Base-by-base conservation (phyloP, 306 rosid species). In the Dryas drummondii region DNA sequence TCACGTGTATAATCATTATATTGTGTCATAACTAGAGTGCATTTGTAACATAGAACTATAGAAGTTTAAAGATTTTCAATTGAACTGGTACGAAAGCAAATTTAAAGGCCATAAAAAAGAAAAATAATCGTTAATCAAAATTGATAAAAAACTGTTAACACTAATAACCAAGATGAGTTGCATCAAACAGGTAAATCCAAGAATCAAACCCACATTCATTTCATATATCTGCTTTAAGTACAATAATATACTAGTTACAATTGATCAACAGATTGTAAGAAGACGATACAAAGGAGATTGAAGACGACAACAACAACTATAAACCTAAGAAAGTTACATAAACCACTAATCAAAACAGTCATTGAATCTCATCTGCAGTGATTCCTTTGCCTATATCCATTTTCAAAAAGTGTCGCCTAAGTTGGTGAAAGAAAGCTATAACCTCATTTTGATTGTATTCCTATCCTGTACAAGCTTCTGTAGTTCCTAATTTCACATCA, bases 401-500 rank as follows among this genome's bases (percentile, higher is more conserved):
- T 17, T 53, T 50, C 47, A 51, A 5, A 7, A 7, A 5, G 14
- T 15, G 68, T 53, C 47, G 70, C 73, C 42, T n/a, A 68, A 50
- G 37, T 62, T 59, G 52, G 57, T 71, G 77, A 71, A 71, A 49
- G 27, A 71, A 71, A 49, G 27, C 80, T 67, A 44, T 65, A 72
- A 55, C 66, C 60, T 66, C 22, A 75, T 7, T 64, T 42, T 56
- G 45, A 66, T 41, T 27, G 76, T 74, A 63, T 45, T 70, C 52
- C 79, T 74, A 58, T 82, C 70, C 72, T 82, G 76, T 71, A 79
- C 76, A 74, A 71, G 65, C 70, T 77, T 79, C 73, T 84, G 82
- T 84, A 78, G 51, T 40, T 71, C 68, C 54, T 22, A 44, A 50
- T 44, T 64, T 52, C 47, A 64, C 48, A 76, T 70, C 45, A 32